Conservation (phyloP, 306 rosid species). For the Dryas octopetala region DNA sequence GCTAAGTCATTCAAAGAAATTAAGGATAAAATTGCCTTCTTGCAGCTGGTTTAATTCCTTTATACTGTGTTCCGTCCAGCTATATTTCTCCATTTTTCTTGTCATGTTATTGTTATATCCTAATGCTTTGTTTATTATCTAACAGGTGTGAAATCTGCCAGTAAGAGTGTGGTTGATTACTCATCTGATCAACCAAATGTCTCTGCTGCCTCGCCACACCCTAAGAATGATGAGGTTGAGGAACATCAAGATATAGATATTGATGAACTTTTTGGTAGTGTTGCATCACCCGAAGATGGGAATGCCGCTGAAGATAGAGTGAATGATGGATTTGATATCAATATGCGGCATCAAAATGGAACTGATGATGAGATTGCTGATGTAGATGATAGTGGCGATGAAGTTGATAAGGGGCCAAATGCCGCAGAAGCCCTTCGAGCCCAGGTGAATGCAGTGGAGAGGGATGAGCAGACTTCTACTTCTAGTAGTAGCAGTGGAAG, state of each 20-base stretch:
- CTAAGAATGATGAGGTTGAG: slow-evolving; percentile 52
- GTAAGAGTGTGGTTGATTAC: slow-evolving; percentile 45
- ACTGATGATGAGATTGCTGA: slow-evolving; percentile 87
- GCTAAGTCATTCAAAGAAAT: neutral
- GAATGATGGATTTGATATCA: slow-evolving; percentile 61
- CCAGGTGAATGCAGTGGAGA: slow-evolving; percentile 75
- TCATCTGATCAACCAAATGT: slow-evolving; percentile 45
- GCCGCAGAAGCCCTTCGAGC: slow-evolving; percentile 84
- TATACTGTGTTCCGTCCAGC: neutral
- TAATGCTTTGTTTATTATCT: slow-evolving; percentile 20
- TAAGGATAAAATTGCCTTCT: neutral
- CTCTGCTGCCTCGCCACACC: slow-evolving; percentile 49
- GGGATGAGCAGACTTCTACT: slow-evolving; percentile 55
- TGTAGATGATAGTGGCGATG: slow-evolving; percentile 86
- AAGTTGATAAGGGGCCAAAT: slow-evolving; percentile 80
- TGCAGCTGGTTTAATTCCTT: neutral
- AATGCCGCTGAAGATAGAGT: slow-evolving; percentile 56
- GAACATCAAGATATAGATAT: slow-evolving; percentile 74
- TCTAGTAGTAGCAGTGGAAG: slow-evolving; percentile 80
- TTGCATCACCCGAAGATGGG: slow-evolving; percentile 53
- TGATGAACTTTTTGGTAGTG: slow-evolving; percentile 66
- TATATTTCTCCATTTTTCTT: neutral
- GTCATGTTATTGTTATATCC: slow-evolving; percentile 9
- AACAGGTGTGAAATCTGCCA: slow-evolving; percentile 56
- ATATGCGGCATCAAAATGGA: slow-evolving; percentile 46